A percentile compares a stretch with the other conserved stretches of the same genome.
These are phyloP conservation scores for Silene coronaria DNA, from an alignment of 179 eudicot genomes.

Conservation along the genomic window DNA sequence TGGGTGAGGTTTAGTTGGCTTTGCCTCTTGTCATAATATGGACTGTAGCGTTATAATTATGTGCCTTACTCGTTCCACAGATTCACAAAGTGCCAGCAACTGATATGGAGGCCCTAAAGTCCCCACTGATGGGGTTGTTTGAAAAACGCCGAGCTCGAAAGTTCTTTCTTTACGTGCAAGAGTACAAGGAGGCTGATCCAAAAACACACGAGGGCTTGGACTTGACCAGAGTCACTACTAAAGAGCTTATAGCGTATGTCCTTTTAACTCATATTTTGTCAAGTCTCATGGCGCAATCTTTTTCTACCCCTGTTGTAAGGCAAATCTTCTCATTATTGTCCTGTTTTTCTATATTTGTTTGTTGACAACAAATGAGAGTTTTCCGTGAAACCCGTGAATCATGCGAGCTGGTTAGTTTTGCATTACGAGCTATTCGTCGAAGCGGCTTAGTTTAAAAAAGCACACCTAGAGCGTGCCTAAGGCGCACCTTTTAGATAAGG, in stretches of 20 bases:
- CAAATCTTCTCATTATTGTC: neutral
- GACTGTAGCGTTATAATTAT: neutral
- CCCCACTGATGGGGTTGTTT: slow-evolving; percentile 74
- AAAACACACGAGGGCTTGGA: slow-evolving; percentile 73
- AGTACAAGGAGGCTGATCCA: slow-evolving; percentile 65
- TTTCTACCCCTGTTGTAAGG: neutral
- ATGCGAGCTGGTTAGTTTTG: no score
- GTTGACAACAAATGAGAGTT: no score
- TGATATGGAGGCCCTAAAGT: slow-evolving; percentile 80
- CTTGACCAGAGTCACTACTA: slow-evolving; percentile 51
- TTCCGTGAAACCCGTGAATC: no score
- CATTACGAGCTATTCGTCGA: no score
- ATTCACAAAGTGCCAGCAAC: slow-evolving; percentile 85
- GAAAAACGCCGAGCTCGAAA: slow-evolving; percentile 78
- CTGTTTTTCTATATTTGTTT: neutral
- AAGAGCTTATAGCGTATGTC: slow-evolving; percentile 56
- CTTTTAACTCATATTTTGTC: neutral
- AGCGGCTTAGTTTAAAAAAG: no score
- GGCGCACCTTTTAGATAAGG: no score
- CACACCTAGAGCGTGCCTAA: no score
- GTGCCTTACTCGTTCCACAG: slow-evolving; percentile 28
- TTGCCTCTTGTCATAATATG: neutral
- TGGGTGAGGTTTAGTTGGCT: neutral
- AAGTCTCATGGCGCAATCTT: neutral
- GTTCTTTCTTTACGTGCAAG: slow-evolving; percentile 76